These are phyloP conservation scores for Triangularia verruculosa DNA, from an alignment of 2,329 filamentous ascomycete genomes.

Conservation along the genomic window DNA sequence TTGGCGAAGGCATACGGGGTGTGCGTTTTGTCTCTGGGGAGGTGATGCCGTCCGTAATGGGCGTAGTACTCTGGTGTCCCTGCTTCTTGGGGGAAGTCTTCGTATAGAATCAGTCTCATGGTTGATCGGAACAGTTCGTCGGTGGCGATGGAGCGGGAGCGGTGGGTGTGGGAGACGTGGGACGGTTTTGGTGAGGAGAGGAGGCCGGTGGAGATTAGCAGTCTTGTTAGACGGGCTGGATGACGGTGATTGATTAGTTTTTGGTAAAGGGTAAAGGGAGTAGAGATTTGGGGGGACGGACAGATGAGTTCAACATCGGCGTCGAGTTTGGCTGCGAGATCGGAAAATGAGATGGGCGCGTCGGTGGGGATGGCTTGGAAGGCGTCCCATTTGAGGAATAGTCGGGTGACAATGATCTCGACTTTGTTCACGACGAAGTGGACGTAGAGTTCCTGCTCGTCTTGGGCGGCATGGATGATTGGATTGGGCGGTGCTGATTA, in stretches of 20 bases:
- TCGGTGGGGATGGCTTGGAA: not conserved
- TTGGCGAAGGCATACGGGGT: slow-evolving; percentile 24
- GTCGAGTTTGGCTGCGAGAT: not conserved
- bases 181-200: not conserved
- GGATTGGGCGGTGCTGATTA: not conserved
- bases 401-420: not conserved
- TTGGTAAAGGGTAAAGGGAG: not conserved
- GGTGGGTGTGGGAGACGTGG: not conserved
- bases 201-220: not conserved
- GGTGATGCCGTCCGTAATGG: slow-evolving; percentile 25
- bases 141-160: not conserved
- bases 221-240: not conserved
- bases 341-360: not conserved
- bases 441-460: not conserved
- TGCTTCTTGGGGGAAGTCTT: not conserved
- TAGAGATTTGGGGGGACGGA: not conserved
- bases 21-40: slow-evolving; percentile 22
- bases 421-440: not conserved
- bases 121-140: not conserved
- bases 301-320: not conserved
- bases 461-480: not conserved
- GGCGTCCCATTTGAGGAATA: not conserved
- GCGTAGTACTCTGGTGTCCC: slow-evolving; percentile 23
- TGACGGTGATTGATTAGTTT: not conserved
- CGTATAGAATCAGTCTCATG: not conserved